Base-by-base conservation (phyloP, 2,329 filamentous ascomycete species). In the Aspergillus cejpii region DNA sequence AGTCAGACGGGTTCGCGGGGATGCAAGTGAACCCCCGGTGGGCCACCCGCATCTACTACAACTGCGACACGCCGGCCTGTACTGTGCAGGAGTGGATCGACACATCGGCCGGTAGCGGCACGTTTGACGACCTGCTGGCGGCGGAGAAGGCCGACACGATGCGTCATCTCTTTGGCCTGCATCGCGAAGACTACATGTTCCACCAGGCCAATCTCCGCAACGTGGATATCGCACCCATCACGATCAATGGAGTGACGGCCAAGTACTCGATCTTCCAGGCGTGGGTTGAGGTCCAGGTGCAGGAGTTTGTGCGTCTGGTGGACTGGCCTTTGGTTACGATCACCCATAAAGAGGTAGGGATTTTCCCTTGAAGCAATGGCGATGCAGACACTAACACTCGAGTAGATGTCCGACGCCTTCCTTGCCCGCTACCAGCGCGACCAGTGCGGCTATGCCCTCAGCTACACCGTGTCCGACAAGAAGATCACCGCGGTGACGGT, bases 31-130 rank as follows among this genome's bases (percentile, higher is more conserved):
- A 79, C 56, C 78, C 77, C 3, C 76, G 79, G 37, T 83, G 74
- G 74, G 75, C 79, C 1, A 78, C 77, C 2, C 74, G 76, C 33
- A 81, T 83, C 48, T 83, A 81, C 66, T 83, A 79, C 69, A 81
- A 83, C 64, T 82, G 79, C 60, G 74, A 80, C 56, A 72, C 71
- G 12, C 69, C 76, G 2, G 67, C 63, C 17, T 83, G 79, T 58
- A 81, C 78, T 0, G 58, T 74, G 14, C 63, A 73, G 39, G 79
- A 83, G 58, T 83, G 79, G 79, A 78, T 78, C 39, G 68, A 76
- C 43, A 82, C 78, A 1, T 78, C 77, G 3, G 72, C 61, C 26
- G 77, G 77, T 34, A 66, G 61, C n/a, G 78, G 79, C 3, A 68
- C 64, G 34, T 81, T 80, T 52, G 61, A 67, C 3, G 65, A 74